Evolutionary conservation across 257 asterid genomes (phyloP).

Genomic region (Gentiana macrophylla): DNA sequence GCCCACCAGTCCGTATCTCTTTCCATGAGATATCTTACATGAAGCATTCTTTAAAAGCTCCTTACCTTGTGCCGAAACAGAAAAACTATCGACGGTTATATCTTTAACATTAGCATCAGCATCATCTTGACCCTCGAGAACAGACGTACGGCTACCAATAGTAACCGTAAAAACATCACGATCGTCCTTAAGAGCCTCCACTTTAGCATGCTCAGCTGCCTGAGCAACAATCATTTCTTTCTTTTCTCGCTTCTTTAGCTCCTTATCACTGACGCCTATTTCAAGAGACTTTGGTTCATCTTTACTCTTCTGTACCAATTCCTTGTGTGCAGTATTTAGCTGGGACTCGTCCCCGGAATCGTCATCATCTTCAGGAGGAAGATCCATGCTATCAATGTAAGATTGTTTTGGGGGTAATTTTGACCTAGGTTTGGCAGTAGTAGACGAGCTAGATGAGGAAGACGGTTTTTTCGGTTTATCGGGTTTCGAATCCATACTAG

Average conservation of each 20-base stretch:
- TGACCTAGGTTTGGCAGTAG: conserved; percentile 2
- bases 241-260: background rate
- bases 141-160: background rate
- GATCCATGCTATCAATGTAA: conserved; percentile 5
- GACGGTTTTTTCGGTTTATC: background rate
- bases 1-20: conserved; percentile 18
- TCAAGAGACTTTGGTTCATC: background rate
- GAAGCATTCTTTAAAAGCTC: conserved; percentile 19
- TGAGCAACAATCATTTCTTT: conserved; percentile 1
- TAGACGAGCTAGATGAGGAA: background rate
- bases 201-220: conserved; percentile 1
- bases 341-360: background rate
- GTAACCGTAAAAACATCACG: background rate
- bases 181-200: conserved; percentile 2
- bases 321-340: background rate
- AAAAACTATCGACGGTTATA: conserved; percentile 7
- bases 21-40: conserved; percentile 21
- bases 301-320: background rate
- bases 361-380: conserved; percentile 9
- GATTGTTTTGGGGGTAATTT: conserved; percentile 1
- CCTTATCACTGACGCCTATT: background rate
- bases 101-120: conserved; percentile 9
- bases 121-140: background rate
- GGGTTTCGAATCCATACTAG: conserved; percentile 8
- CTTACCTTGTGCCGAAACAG: conserved; percentile 11